phyloP scores from a whole-genome alignment of 257 asterid genomes.

The Penstemon newberryi region DNA sequence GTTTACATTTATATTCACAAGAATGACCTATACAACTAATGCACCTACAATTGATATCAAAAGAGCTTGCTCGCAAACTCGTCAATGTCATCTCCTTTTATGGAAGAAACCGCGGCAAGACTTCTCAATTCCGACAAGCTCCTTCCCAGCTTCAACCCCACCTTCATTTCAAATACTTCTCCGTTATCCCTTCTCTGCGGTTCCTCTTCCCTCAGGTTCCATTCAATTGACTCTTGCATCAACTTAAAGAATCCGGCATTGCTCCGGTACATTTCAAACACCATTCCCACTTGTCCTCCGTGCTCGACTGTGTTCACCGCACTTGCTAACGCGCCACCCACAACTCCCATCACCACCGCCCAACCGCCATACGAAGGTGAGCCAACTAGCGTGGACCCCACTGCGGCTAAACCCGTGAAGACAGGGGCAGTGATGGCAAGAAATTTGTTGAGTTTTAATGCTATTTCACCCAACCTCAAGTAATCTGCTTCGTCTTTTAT shows the following conservation, averaged over 20 bases:
- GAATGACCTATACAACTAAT: neutral
- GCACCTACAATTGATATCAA: slow-evolving; percentile 19
- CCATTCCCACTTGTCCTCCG: slow-evolving; percentile 85
- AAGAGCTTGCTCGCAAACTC: slow-evolving; percentile 78
- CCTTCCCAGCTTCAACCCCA: slow-evolving; percentile 70
- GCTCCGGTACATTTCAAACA: slow-evolving; percentile 77
- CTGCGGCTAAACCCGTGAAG: slow-evolving; percentile 62
- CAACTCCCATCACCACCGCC: slow-evolving; percentile 46
- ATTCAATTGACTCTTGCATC: slow-evolving; percentile 62
- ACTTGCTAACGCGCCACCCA: slow-evolving; percentile 67
- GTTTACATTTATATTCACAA: neutral
- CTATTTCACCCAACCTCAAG: slow-evolving; percentile 48
- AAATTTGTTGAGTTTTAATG: slow-evolving; percentile 50
- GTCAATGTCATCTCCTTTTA: slow-evolving; percentile 25
- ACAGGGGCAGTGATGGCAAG: slow-evolving; percentile 52
- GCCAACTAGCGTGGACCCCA: slow-evolving; percentile 45
- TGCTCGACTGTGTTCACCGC: slow-evolving; percentile 66
- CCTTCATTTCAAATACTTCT: slow-evolving; percentile 60
- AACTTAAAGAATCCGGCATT: slow-evolving; percentile 69
- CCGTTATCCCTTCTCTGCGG: slow-evolving; percentile 61
- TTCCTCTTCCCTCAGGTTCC: slow-evolving; percentile 48
- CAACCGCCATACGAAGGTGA: slow-evolving; percentile 33
- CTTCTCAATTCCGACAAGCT: slow-evolving; percentile 64
- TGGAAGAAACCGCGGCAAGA: slow-evolving; percentile 38
- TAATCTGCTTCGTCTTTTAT: slow-evolving; percentile 57